Evolutionary conservation across 73 alveolate species (phyloP).

Genomic region (Paramecium sexaurelia): DNA sequence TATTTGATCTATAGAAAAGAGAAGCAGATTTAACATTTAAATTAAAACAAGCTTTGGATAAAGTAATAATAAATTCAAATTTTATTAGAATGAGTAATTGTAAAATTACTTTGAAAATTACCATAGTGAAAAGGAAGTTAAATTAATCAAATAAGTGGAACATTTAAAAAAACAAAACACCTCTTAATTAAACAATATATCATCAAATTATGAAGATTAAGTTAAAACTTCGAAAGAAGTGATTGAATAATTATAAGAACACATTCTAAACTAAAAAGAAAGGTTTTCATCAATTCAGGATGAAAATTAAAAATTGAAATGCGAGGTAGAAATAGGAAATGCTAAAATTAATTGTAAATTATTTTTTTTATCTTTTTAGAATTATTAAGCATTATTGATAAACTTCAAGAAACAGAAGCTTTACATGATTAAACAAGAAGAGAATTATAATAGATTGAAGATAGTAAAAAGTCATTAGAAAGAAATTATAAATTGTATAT

Average conservation of each 20-base stretch:
- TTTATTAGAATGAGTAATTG: neutral
- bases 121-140: constrained; percentile 19
- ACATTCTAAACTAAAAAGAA: neutral
- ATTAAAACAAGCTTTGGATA: neutral
- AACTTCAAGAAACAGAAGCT: neutral
- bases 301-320: neutral
- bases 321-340: neutral
- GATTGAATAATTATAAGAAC: constrained; percentile 13
- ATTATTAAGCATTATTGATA: neutral
- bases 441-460: neutral
- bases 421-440: neutral
- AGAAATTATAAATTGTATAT: neutral
- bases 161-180: neutral
- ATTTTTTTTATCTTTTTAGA: neutral
- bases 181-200: neutral
- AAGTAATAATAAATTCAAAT: neutral
- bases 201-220: constrained; percentile 36
- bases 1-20: neutral
- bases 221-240: neutral
- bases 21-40: neutral
- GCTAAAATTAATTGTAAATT: neutral
- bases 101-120: neutral
- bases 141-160: neutral
- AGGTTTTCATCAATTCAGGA: neutral
- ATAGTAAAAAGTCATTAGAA: neutral